Conservation (phyloP, 129 eudicot species). For the Erigeron canadensis region DNA sequence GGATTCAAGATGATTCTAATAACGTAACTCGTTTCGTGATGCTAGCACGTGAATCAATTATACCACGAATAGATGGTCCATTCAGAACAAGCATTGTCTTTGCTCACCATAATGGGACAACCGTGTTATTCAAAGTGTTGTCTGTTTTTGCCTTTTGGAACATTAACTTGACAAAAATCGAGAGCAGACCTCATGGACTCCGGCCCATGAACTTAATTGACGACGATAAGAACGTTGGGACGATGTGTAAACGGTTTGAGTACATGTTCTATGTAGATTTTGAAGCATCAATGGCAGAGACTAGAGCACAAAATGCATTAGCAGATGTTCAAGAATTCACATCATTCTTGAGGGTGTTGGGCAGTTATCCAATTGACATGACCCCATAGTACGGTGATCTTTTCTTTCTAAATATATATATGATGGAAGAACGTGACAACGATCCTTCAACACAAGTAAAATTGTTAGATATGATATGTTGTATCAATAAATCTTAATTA, state of each 20-base stretch:
- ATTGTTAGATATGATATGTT: too few relatives aligned
- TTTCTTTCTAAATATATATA: too few relatives aligned
- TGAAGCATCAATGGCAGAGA: constrained; percentile 93
- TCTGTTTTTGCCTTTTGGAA: constrained; percentile 81
- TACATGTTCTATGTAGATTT: constrained; percentile 90
- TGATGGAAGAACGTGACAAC: too few relatives aligned
- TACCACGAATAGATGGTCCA: constrained; percentile 76
- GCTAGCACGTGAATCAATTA: constrained; percentile 84
- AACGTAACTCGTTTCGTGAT: constrained; percentile 80
- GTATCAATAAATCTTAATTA: not conserved
- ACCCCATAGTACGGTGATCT: constrained; percentile 57
- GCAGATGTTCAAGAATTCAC: constrained; percentile 90
- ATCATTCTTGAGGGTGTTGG: constrained; percentile 79
- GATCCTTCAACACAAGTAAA: not conserved
- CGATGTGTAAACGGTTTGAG: constrained; percentile 84
- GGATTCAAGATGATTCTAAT: constrained; percentile 76
- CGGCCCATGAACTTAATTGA: constrained; percentile 66
- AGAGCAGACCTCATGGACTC: constrained; percentile 80
- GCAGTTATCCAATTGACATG: constrained; percentile 94
- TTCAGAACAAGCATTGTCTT: constrained; percentile 91
- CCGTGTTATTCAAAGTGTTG: constrained; percentile 76
- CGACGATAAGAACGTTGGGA: constrained; percentile 78
- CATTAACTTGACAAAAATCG: constrained; percentile 77
- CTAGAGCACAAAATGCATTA: constrained; percentile 80
- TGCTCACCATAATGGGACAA: constrained; percentile 67